These are phyloP conservation scores for Monilinia laxa DNA, from an alignment of 2,329 filamentous ascomycete species.

Conservation along the genomic window DNA sequence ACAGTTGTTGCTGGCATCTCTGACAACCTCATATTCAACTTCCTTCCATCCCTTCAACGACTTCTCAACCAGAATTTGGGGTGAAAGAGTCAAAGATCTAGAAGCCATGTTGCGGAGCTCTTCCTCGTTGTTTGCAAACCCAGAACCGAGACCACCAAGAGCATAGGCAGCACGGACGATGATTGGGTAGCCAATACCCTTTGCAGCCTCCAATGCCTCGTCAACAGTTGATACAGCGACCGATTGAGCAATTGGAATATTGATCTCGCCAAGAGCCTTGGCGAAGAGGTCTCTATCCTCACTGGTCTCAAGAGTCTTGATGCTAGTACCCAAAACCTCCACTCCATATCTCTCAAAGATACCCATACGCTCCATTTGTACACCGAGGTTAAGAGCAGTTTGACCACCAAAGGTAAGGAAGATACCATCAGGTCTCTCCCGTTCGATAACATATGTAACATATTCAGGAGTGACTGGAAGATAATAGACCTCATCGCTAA, in stretches of 20 bases:
- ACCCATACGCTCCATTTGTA: conserved; percentile 94
- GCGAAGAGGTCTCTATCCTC: conserved; percentile 96
- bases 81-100: conserved; percentile 86
- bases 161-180: conserved; percentile 97
- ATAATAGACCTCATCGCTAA: conserved; percentile 97
- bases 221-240: conserved; percentile 90
- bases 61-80: conserved; percentile 97
- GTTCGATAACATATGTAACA: conserved; percentile 95
- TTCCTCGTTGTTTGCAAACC: conserved; percentile 90
- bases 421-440: conserved; percentile 92
- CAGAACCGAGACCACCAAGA: conserved; percentile 91
- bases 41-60: conserved; percentile 99
- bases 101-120: conserved; percentile 93
- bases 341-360: conserved; percentile 94
- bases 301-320: conserved; percentile 89
- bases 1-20: conserved; percentile 96
- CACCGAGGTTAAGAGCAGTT: conserved; percentile 93
- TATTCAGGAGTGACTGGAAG: conserved; percentile 97
- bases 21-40: conserved; percentile 96
- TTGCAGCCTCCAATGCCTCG: conserved; percentile 84
- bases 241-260: conserved; percentile 96
- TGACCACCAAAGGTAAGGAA: conserved; percentile 97
- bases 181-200: conserved; percentile 89
- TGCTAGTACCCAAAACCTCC: conserved; percentile 91
- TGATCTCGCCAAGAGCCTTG: conserved; percentile 92